Evolutionary conservation across 768 basidiomycete genomes (phyloP).

Genomic region (Mrakia blollopis): DNA sequence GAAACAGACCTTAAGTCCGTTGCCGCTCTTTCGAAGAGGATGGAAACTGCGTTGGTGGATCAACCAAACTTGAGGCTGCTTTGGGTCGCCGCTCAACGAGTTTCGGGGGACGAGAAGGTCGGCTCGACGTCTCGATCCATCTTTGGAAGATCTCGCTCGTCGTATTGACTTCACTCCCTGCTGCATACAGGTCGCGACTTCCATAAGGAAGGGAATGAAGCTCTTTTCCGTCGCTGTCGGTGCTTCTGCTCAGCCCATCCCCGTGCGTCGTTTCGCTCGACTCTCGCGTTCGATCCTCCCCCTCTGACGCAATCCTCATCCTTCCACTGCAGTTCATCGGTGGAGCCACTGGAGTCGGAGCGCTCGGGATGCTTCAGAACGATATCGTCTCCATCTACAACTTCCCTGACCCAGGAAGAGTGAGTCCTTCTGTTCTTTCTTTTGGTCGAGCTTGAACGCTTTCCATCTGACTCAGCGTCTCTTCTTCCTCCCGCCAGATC

Average conservation of each 20-base stretch:
- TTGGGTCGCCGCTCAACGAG: constrained; percentile 33
- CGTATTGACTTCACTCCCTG: not conserved
- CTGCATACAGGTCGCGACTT: constrained; percentile 1
- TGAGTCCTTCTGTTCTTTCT: not conserved
- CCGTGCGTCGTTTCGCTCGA: not conserved
- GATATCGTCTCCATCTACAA: constrained; percentile 30
- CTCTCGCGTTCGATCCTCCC: not conserved
- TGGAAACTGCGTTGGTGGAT: not conserved
- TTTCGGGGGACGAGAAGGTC: constrained; percentile 28
- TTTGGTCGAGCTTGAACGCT: not conserved
- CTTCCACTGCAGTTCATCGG: constrained; percentile 22
- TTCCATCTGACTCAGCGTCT: not conserved
- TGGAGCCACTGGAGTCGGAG: constrained; percentile 28
- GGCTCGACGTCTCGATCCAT: not conserved
- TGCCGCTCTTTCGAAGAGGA: not conserved
- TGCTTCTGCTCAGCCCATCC: constrained; percentile 25
- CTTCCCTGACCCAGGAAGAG: constrained; percentile 5
- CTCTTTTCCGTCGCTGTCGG: constrained; percentile 13
- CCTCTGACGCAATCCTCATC: too few relatives aligned
- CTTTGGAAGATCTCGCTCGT: not conserved
- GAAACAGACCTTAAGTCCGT: constrained; percentile 1
- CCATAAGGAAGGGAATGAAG: constrained; percentile 29
- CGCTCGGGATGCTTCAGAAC: constrained; percentile 9
- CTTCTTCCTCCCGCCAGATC: not conserved
- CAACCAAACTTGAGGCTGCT: constrained; percentile 18